Evolutionary conservation across 176 grass and related monocot species (phyloP).

Genomic region (Cenchrus fungigraminus): DNA sequence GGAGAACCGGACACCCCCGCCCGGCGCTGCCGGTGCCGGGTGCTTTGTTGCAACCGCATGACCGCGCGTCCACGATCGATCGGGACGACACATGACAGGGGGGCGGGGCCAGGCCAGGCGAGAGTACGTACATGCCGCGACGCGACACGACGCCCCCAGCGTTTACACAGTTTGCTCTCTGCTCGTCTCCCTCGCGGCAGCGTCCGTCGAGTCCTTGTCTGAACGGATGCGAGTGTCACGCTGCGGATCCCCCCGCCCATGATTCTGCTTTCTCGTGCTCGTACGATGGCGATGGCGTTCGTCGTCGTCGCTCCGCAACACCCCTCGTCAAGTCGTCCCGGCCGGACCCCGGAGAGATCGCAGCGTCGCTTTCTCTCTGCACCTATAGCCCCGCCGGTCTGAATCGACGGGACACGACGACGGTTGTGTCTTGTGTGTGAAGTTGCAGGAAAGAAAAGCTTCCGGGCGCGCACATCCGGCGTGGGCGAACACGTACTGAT

Average conservation of each 20-base stretch:
- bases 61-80: neutral
- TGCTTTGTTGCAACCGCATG: too few species aligned
- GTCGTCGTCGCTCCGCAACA: too few species aligned
- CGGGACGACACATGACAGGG: too few species aligned
- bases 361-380: neutral
- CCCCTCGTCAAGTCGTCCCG: neutral
- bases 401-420: neutral
- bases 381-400: neutral
- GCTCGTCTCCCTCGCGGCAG: neutral
- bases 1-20: too few species aligned
- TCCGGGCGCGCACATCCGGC: too few species aligned
- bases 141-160: neutral
- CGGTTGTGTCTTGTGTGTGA: neutral
- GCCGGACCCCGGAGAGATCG: neutral
- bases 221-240: constrained; percentile 10
- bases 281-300: neutral
- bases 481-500: neutral
- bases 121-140: neutral
- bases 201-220: constrained; percentile 12
- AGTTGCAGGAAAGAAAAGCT: neutral
- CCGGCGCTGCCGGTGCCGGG: too few species aligned
- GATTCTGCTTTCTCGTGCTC: constrained; percentile 9
- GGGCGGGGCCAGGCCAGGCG: too few species aligned
- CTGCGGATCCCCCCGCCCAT: neutral
- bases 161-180: neutral